Conservation (phyloP, 2,329 filamentous ascomycete species). For the Leptodontidium sp. region DNA sequence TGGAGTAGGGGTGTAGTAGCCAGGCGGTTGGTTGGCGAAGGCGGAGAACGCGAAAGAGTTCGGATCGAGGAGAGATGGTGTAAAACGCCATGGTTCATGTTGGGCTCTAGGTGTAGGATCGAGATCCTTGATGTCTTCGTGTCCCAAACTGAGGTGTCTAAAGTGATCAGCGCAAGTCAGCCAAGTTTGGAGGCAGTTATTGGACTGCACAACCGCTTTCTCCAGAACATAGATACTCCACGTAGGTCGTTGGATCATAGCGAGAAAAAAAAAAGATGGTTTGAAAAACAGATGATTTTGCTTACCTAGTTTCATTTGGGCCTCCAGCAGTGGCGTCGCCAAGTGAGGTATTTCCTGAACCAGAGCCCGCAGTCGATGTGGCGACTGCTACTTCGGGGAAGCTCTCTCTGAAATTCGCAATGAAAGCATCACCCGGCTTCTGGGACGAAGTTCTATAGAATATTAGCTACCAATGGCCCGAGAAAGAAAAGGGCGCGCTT, state of each 20-base stretch:
- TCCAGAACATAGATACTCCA: neutral
- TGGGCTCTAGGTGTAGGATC: constrained; percentile 84
- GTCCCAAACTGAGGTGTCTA: constrained; percentile 43
- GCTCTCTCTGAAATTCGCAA: constrained; percentile 82
- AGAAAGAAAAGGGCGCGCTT: neutral
- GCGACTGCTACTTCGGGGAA: constrained; percentile 77
- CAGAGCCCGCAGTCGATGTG: constrained; percentile 54
- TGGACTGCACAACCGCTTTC: neutral
- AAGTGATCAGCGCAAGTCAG: constrained; percentile 11
- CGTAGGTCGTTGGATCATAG: neutral
- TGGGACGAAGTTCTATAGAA: constrained; percentile 67
- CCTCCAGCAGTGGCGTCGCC: constrained; percentile 40
- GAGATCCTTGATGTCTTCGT: constrained; percentile 69
- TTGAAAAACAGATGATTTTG: constrained; percentile 11
- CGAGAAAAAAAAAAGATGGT: neutral
- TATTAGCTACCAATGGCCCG: constrained; percentile 28
- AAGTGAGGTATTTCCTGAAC: constrained; percentile 46
- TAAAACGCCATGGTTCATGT: constrained; percentile 86
- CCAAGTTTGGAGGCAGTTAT: constrained; percentile 7
- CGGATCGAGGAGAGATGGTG: constrained; percentile 86
- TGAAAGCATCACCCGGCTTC: constrained; percentile 86
- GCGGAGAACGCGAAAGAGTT: constrained; percentile 81
- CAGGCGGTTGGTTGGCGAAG: constrained; percentile 81
- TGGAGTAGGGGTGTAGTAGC: constrained; percentile 89
- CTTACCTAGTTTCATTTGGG: constrained; percentile 43